Conservation (phyloP, 495 filamentous ascomycete species). For the Neurospora sp. region DNA sequence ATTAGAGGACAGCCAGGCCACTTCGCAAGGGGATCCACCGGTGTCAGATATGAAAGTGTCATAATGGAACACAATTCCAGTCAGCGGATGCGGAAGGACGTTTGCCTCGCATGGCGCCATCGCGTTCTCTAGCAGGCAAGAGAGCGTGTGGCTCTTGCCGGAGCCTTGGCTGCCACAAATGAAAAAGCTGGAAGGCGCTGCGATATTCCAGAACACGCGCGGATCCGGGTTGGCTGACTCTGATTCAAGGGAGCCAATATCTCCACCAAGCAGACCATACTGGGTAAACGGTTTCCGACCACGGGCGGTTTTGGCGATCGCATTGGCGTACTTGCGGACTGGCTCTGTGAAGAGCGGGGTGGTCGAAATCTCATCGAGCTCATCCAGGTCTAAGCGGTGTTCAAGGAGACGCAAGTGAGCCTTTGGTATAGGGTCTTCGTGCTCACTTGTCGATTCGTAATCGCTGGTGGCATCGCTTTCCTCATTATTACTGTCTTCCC, state of each 20-base stretch:
- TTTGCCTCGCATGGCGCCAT: constrained; percentile 33
- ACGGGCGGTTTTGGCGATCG: background rate
- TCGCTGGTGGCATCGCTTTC: background rate
- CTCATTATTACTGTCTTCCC: background rate
- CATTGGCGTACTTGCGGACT: constrained; percentile 20
- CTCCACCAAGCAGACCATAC: constrained; percentile 32
- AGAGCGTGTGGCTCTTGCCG: constrained; percentile 66
- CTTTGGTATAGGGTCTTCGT: background rate
- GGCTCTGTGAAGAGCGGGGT: constrained; percentile 30
- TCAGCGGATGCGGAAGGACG: constrained; percentile 38
- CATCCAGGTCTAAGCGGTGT: constrained; percentile 10
- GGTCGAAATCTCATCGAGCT: constrained; percentile 23
- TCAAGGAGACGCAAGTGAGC: constrained; percentile 12
- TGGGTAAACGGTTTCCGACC: constrained; percentile 21
- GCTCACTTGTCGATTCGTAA: background rate
- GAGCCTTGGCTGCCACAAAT: constrained; percentile 71
- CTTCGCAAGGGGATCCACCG: constrained; percentile 54
- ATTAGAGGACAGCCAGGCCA: constrained; percentile 51
- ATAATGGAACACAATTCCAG: constrained; percentile 61
- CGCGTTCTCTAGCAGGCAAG: constrained; percentile 59
- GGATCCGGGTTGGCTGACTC: constrained; percentile 27
- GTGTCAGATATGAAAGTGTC: constrained; percentile 47
- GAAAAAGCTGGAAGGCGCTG: constrained; percentile 57
- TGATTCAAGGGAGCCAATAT: constrained; percentile 3
- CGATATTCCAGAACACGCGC: constrained; percentile 54